Conservation (phyloP, 805 yeast species). For the Metschnikowia henanensis region DNA sequence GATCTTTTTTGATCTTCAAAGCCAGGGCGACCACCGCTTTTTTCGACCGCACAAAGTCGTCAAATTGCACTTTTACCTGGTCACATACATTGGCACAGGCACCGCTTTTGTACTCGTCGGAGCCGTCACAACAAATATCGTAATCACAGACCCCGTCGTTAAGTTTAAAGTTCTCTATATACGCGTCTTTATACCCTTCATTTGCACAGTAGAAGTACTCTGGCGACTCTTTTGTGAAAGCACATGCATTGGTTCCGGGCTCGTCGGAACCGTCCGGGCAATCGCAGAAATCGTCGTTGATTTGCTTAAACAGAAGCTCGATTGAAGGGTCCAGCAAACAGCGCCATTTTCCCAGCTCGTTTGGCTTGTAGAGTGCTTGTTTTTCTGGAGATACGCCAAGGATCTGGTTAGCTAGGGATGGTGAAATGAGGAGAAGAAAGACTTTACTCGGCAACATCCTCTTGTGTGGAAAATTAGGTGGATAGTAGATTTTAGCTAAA, state of each 20-base stretch:
- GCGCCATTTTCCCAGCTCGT: conserved; percentile 53
- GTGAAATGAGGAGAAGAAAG: conserved; percentile 3
- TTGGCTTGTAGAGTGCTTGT: conserved; percentile 51
- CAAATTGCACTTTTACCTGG: conserved; percentile 45
- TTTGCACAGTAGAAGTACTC: conserved; percentile 72
- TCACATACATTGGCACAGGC: conserved; percentile 57
- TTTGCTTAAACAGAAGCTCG: conserved; percentile 53
- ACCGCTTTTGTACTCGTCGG: conserved; percentile 64
- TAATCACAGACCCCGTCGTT: conserved; percentile 94
- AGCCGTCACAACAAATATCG: conserved; percentile 89
- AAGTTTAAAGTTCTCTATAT: conserved; percentile 67
- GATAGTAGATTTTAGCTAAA: too few relatives aligned
- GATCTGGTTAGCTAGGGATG: conserved; percentile 7
- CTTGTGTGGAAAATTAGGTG: neutral
- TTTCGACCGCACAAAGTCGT: conserved; percentile 1
- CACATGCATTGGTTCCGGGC: conserved; percentile 91
- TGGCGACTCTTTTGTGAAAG: conserved; percentile 21
- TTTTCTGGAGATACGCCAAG: conserved; percentile 41
- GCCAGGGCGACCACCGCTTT: conserved; percentile 20
- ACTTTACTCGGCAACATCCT: neutral
- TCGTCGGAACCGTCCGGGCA: conserved; percentile 99
- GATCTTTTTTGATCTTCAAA: conserved; percentile 28
- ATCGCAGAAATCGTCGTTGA: conserved; percentile 91
- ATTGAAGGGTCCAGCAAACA: conserved; percentile 74
- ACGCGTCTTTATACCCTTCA: conserved; percentile 62